Base-by-base conservation (phyloP, 805 yeast genomes). In the Barnettozyma wickerhamii region DNA sequence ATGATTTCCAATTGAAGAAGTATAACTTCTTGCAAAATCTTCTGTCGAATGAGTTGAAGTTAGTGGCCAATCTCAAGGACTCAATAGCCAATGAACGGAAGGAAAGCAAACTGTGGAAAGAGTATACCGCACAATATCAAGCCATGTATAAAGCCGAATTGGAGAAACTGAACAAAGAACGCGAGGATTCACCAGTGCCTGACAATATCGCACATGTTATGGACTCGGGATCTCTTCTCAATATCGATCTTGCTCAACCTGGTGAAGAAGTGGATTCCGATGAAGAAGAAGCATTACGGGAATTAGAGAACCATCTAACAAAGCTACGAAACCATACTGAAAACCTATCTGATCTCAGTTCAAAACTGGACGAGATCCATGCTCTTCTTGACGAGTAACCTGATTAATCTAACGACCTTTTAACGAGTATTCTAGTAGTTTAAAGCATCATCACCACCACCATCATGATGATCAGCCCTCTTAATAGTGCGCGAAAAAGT, bases 1-100 rank as follows among this genome's bases (percentile, higher is more conserved):
- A 45, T 17, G 56, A 50, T 33, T 49, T 46, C 33, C 57, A 51
- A 27, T 10, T 42, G 7, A 46, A 46, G 30, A 51, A 53, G 18
- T 32, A 47, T 14, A 24, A 33, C 7, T 52, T 43, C 19, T 19
- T 54, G 10, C 38, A 47, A 19, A 46, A 44, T 24, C 15, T 51
- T 5, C 40, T 44, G 6, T 43, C 53, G 4, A 50, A 46, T 33
- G 59, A 56, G 27, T 7, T 45, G 17, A 40, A 48, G 19, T 30
- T 51, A n/a, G 41, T 53, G 2, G 41, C 49, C 1, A 37, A 29
- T 1, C 24, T 56, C 12, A 43, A 47, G 18, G 45, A 43, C 14
- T 20, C 51, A 1, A 21, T 46, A 10, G 32, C 28, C 1, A 24
- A 34, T 5, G 53, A 53, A 13, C 35, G 34, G 10, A 28, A 21